phyloP scores from a whole-genome alignment of 352 stramenopile species.

The Globisporangium spiculum region DNA sequence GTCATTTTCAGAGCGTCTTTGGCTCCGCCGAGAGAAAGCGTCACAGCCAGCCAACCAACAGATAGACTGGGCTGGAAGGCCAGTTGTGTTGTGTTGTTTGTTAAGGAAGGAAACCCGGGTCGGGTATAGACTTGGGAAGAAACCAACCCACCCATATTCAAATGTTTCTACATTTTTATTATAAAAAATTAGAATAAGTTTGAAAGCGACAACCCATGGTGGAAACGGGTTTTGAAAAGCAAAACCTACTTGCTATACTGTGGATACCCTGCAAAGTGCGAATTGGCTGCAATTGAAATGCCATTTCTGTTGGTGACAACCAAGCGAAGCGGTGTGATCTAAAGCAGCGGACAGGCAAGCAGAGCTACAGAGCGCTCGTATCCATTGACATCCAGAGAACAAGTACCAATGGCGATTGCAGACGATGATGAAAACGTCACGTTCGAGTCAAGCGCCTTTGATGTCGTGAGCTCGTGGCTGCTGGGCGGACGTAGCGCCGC shows the following conservation, averaged over 20 bases:
- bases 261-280: background rate
- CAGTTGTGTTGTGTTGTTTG: background rate
- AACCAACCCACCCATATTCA: background rate
- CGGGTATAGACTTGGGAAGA: background rate
- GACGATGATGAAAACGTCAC: conserved; percentile 49
- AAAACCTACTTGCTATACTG: background rate
- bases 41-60: conserved; percentile 30
- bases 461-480: conserved; percentile 68
- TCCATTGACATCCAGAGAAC: background rate
- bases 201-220: background rate
- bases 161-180: background rate
- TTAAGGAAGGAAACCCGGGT: background rate
- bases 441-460: conserved; percentile 53
- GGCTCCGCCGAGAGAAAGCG: background rate
- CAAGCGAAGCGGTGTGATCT: background rate
- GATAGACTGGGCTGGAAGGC: background rate
- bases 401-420: conserved; percentile 10
- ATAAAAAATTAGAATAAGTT: background rate
- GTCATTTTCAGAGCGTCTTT: background rate
- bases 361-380: background rate
- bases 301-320: background rate
- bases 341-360: background rate
- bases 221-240: background rate
- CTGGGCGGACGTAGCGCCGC: conserved; percentile 23
- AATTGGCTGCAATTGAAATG: background rate